Evolutionary conservation across 345 rosid species (phyloP).

Genomic region (Noccaea caerulescens): DNA sequence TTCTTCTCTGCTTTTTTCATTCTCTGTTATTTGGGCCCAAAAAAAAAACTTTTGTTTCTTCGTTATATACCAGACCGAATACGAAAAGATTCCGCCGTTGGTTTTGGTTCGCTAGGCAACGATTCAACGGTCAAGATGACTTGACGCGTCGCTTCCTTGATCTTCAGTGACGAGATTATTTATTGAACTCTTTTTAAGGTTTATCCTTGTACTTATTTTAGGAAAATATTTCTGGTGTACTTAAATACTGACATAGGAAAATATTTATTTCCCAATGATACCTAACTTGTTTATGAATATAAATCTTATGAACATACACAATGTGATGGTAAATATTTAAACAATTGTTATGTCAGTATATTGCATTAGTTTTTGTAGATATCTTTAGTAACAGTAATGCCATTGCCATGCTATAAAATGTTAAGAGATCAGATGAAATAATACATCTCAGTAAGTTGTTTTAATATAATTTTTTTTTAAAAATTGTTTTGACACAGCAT

Average conservation of each 20-base stretch:
- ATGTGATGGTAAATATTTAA: no score
- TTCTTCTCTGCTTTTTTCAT: background rate
- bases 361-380: no score
- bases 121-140: conserved; percentile 32
- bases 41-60: background rate
- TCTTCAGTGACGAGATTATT: background rate
- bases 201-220: background rate
- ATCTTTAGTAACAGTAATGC: no score
- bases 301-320: no score
- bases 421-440: no score
- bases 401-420: no score
- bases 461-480: no score
- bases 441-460: no score
- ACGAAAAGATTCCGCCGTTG: conserved; percentile 16
- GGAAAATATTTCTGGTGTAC: background rate
- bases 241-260: no score
- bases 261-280: no score
- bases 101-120: background rate
- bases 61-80: background rate
- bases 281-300: background rate
- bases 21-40: background rate
- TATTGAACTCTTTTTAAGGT: background rate
- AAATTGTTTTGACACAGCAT: no score
- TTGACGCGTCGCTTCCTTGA: conserved; percentile 22
- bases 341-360: no score